A percentile compares a stretch with the other conserved stretches of the same genome.
phyloP scores from a whole-genome alignment of 257 asterid species.

The Anisodus acutangulus region DNA sequence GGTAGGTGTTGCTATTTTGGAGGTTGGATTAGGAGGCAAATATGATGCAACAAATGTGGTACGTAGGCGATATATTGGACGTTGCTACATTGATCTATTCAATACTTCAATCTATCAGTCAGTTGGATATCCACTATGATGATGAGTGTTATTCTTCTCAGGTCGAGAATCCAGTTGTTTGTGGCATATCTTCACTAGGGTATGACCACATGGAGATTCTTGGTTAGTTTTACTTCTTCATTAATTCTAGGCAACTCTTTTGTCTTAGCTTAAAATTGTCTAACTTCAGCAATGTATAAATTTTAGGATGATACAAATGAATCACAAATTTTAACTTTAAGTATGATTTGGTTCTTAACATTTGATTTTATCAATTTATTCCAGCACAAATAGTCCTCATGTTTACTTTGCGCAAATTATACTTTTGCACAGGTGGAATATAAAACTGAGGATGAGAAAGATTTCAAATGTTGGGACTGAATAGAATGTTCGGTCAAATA shows the following conservation, averaged over 20 bases:
- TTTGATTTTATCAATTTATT: neutral
- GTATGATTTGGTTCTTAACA: neutral
- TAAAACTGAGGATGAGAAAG: neutral
- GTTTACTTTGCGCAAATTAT: neutral
- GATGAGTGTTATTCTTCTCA: constrained; percentile 44
- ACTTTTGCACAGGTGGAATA: neutral
- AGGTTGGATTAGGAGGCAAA: constrained; percentile 96
- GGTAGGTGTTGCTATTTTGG: constrained; percentile 96
- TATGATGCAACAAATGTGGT: constrained; percentile 99
- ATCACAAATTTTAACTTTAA: neutral
- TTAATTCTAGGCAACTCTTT: constrained; percentile 41
- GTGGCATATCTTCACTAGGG: constrained; percentile 89
- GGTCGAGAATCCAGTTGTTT: constrained; percentile 83
- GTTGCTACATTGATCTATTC: constrained; percentile 29
- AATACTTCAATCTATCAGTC: constrained; percentile 1
- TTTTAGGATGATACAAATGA: neutral
- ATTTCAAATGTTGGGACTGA: neutral
- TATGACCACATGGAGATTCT: constrained; percentile 98
- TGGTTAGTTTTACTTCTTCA: constrained; percentile 75
- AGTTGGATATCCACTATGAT: constrained; percentile 39
- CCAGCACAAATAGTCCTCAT: neutral
- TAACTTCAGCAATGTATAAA: neutral
- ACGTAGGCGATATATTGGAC: constrained; percentile 38
- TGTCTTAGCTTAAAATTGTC: constrained; percentile 24
- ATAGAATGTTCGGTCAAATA: neutral